Conservation (phyloP, 2,329 filamentous ascomycete species). For the Chrysoporthe cubensis region DNA sequence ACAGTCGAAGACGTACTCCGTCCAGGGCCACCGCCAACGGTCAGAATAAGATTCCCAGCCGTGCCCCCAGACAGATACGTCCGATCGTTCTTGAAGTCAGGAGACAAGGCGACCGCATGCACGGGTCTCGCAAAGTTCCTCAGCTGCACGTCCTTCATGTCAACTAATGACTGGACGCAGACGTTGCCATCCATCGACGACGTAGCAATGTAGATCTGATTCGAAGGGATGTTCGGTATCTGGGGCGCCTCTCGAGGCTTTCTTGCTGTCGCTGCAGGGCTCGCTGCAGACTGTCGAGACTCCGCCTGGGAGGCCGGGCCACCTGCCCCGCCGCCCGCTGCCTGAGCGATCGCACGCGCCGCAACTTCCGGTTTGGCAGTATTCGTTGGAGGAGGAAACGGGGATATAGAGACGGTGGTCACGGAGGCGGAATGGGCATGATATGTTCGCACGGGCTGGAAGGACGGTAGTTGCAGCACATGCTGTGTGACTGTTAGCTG, state of each 20-base stretch:
- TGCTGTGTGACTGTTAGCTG: constrained; percentile 60
- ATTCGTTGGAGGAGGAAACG: constrained; percentile 67
- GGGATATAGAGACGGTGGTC: constrained; percentile 87
- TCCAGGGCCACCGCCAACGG: constrained; percentile 77
- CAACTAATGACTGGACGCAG: constrained; percentile 84
- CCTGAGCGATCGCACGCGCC: constrained; percentile 34
- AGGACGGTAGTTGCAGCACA: constrained; percentile 79
- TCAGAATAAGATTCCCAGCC: constrained; percentile 85
- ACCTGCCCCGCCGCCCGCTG: constrained; percentile 41
- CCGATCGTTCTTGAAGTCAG: constrained; percentile 87
- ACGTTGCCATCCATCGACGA: constrained; percentile 96
- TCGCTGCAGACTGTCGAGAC: constrained; percentile 46
- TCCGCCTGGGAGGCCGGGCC: constrained; percentile 39
- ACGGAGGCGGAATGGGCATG: constrained; percentile 92
- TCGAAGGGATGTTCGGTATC: constrained; percentile 77
- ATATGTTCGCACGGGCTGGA: constrained; percentile 83
- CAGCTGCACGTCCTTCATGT: constrained; percentile 86
- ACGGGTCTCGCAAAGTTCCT: constrained; percentile 94
- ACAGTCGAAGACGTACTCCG: constrained; percentile 87
- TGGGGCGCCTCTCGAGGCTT: constrained; percentile 55
- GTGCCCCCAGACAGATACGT: constrained; percentile 90
- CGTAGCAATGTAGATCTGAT: constrained; percentile 90
- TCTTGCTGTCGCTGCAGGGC: constrained; percentile 57
- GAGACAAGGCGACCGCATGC: constrained; percentile 90
- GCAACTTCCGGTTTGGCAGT: constrained; percentile 47